Conservation (phyloP, 352 stramenopile genomes). For the Thalassiosira livingstoniorum region DNA sequence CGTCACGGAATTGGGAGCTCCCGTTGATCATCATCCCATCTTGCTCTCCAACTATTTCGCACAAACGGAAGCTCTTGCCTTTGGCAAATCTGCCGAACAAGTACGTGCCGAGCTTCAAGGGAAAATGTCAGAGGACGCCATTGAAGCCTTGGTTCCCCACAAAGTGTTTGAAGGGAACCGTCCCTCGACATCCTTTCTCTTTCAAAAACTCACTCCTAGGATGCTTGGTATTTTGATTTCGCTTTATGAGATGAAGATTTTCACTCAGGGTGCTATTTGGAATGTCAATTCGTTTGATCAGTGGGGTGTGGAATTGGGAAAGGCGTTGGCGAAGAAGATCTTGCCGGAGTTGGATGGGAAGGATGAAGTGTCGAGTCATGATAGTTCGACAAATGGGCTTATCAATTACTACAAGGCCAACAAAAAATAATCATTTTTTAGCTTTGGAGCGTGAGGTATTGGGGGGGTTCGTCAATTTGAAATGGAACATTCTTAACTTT, state of each 20-base stretch:
- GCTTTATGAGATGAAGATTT: constrained; percentile 66
- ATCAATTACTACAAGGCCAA: constrained; percentile 86
- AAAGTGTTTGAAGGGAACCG: constrained; percentile 91
- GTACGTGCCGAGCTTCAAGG: constrained; percentile 64
- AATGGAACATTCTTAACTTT: too few relatives aligned
- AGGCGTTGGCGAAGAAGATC: constrained; percentile 97
- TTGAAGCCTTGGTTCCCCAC: constrained; percentile 48
- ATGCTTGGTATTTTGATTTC: constrained; percentile 81
- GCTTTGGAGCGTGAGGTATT: background rate
- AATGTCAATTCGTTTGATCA: constrained; percentile 97
- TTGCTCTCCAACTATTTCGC: constrained; percentile 97
- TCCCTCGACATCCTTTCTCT: constrained; percentile 91
- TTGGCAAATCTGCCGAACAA: constrained; percentile 47
- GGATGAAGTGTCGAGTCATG: constrained; percentile 67
- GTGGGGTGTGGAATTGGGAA: constrained; percentile 98
- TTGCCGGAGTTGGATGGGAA: constrained; percentile 68
- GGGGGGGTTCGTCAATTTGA: too few relatives aligned
- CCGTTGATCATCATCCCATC: constrained; percentile 76
- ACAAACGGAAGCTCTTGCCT: constrained; percentile 88
- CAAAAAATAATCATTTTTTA: constrained; percentile 50
- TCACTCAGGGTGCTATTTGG: constrained; percentile 94
- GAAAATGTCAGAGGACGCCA: constrained; percentile 35
- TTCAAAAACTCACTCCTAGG: constrained; percentile 89
- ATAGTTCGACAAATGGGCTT: constrained; percentile 83
- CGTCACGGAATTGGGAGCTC: constrained; percentile 18